Base-by-base conservation (phyloP, 805 yeast species). In the Komagataella phaffii region DNA sequence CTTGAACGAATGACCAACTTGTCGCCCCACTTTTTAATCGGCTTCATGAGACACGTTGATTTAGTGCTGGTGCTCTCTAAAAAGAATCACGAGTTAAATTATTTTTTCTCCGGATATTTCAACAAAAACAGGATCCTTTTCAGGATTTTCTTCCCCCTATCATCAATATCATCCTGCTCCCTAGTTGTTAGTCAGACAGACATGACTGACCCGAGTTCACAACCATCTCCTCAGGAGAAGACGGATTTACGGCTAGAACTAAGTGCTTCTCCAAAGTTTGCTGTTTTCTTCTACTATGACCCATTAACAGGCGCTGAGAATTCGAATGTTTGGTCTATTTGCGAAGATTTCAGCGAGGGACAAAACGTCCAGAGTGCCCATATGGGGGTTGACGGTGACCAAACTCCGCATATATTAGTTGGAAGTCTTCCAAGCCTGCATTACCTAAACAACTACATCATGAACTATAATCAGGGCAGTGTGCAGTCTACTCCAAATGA, bases 321-420 rank as follows among this genome's bases (percentile, higher is more conserved):
- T 55, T 64, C 73, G 21, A 82, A 82, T 61, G 85, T 80, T 58
- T 83, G 90, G 90, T 81, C 86, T 1, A 81, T 84, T 23, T 85
- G 91, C 64, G 91, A 84, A 53, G 95, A 86, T 65, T 86, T 86
- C 57, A 81, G 88, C 53, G 93, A 85, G 59, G 90, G 87, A 12
- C 88, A 83, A 59, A 91, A 85, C 61, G 93, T 86, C 5, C 79
- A 79, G 51, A 75, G 74, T 53, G 91, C 93, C 0, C 79, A 70
- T 60, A 68, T 73, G 30, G 73, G 74, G 17, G 77, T 74, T 30
- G 80, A 80, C 3, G 86, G 87, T 1, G 71, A 79, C 3, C 74
- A 76, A 18, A 70, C 80, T 12, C 89, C 90, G 1, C 93, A 85
- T 64, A 77, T 83, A 2, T 65, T 85, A 45, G 81, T 78, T 21